phyloP scores from a whole-genome alignment of 331 rosid genomes.

The Rosa hybrid region DNA sequence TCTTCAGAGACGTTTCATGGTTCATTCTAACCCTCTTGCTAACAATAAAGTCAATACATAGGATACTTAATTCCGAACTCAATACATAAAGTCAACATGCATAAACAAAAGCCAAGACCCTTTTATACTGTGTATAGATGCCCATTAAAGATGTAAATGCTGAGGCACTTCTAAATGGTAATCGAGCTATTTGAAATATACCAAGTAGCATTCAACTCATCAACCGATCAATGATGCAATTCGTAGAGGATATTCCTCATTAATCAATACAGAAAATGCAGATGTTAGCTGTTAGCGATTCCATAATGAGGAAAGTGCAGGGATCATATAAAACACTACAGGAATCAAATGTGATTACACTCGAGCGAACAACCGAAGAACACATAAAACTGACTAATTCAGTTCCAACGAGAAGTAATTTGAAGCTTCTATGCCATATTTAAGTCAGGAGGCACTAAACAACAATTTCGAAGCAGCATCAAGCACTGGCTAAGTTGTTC shows the following conservation, averaged over 20 bases:
- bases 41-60: background rate
- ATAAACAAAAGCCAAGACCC: background rate
- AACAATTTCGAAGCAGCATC: background rate
- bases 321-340: background rate
- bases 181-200: too few species aligned
- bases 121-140: too few species aligned
- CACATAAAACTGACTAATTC: background rate
- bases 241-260: too few species aligned
- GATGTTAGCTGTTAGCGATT: background rate
- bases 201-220: background rate
- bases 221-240: background rate
- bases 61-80: too few species aligned
- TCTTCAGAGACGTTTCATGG: background rate
- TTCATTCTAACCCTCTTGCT: background rate
- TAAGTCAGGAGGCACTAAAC: too few species aligned
- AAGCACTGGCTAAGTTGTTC: background rate
- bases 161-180: too few species aligned
- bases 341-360: background rate
- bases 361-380: background rate
- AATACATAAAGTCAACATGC: background rate
- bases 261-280: background rate
- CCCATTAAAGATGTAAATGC: background rate
- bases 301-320: background rate
- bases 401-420: background rate
- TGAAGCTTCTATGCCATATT: background rate